A percentile compares a stretch with the other conserved stretches of the same genome.
Conservation (phyloP, 345 rosid genomes). For the Citrus sp. region DNA sequence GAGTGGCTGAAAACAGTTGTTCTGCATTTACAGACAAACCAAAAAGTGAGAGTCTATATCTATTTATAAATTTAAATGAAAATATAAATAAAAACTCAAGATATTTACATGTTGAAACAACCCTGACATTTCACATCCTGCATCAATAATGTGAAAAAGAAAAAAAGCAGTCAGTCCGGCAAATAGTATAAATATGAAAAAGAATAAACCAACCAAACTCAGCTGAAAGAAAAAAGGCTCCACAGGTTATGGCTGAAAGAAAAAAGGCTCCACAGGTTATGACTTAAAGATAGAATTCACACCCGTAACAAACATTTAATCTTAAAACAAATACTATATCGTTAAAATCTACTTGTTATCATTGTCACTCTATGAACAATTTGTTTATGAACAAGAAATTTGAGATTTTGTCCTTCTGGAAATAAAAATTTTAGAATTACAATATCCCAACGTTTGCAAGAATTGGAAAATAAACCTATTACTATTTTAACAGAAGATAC, state of each 20-base stretch:
- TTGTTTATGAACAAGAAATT: not conserved
- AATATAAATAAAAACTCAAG: not conserved
- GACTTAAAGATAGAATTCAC: not conserved
- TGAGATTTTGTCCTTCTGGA: not conserved
- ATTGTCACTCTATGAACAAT: not conserved
- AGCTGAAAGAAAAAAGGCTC: not conserved
- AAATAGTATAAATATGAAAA: not conserved
- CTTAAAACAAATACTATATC: not conserved
- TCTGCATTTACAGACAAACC: slow-evolving; percentile 25
- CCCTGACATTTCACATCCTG: slow-evolving; percentile 84
- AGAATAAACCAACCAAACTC: not conserved
- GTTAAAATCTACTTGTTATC: not conserved
- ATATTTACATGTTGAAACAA: slow-evolving; percentile 66
- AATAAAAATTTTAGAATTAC: not conserved
- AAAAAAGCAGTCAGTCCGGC: not conserved
- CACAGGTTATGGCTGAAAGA: not conserved
- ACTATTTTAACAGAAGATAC: not conserved
- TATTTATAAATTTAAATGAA: not conserved
- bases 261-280: no score
- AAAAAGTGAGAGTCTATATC: not conserved
- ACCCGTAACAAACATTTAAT: not conserved
- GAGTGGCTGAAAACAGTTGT: slow-evolving; percentile 81
- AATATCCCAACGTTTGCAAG: not conserved
- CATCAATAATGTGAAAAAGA: not conserved
- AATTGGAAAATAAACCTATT: not conserved